Evolutionary conservation across 2,329 filamentous ascomycete genomes (phyloP), one percentile per base, ranked within the genome.

Genomic region (Aureobasidium uvarum): DNA sequence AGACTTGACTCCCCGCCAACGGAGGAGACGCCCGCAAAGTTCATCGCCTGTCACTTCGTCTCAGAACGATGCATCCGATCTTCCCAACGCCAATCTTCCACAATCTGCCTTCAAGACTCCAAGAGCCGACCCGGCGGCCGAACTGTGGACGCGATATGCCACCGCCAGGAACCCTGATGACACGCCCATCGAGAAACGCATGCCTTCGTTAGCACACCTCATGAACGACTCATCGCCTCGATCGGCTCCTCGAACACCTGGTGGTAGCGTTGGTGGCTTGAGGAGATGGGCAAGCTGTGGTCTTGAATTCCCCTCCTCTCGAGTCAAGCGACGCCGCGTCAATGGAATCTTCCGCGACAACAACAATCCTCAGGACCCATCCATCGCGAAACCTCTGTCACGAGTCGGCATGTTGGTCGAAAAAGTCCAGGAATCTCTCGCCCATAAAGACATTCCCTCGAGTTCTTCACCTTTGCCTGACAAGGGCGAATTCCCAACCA

Each of bases 211-310:
- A 58, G 77, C 76, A 36, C 78, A 78, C 66, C 72, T 81, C 23
- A 78, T 80, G 60, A 77, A 78, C 65, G 78, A 80, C 54, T 77
- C 77, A 0, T 82, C 81, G 0, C 81, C 81, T 25, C 76, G 77
- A 23, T 80, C 79, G 5, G 72, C 74, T 28, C 66, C 68, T 72
- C n/a, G 74, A 73, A 76, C 78, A 14, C 79, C 77, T 33, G 77
- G 77, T 13, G 81, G 81, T 65, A 80, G 77, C 66, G 77, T 80
- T 23, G 75, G 74, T 66, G 80, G 80, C 2, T 72, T 83, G 55
- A 74, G 81, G 56, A 72, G 81, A 67, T 83, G 81, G 81, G 78
- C 79, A 31, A 83, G 81, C 70, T 82, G 80, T 64, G 81, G 81
- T 13, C 75, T 80, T 11, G 80, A 82, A 65, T 83, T 80, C 72